Evolutionary conservation across 345 rosid genomes (phyloP).

Genomic region (Brassica napus): Da-Ae NC_063452.1:191501-192000

Average conservation of each 20-base stretch:
- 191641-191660: neutral
- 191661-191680: neutral
- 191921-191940: no score
- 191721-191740: neutral
- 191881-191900: no score
- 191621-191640: conserved; percentile 15
- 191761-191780: neutral
- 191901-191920: no score
- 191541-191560: conserved; percentile 27
- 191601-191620: neutral
- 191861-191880: no score
- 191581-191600: conserved; percentile 16
- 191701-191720: neutral
- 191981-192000: no score
- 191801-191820: no score
- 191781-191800: no score
- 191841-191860: no score
- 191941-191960: no score
- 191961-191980: no score
- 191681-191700: neutral
- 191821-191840: no score
- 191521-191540: conserved; percentile 16
- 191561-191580: conserved; percentile 23
- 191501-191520: conserved; percentile 31
- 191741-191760: neutral